Base-by-base conservation (phyloP, 345 rosid species). In the Turnera subulata region DNA sequence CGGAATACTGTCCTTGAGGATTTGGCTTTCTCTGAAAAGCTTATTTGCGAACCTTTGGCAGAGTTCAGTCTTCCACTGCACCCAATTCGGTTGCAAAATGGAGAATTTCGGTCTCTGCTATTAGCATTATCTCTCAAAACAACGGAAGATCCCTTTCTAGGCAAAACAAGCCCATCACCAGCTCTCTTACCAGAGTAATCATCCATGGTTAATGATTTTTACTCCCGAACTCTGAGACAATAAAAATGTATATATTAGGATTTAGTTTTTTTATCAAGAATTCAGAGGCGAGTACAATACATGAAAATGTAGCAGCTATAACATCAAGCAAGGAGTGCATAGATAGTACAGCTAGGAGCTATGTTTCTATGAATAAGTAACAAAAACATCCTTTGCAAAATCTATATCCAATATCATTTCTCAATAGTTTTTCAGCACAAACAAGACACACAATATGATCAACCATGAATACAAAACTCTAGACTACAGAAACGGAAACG, bases 131-230 rank as follows among this genome's bases (percentile, higher is more conserved):
- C 97, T 75, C 84, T 79, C 65, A 83, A 60, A 62, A 71, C 74
- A 68, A 78, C 75, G 63, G 83, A 72, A 46, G 73, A 64, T 11
- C 86, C 76, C 70, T 83, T 92, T 50, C 70, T 71, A 5, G 84
- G 59, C 55, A 75, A 73, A 48, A 71, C 67, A 65, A 71, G 63
- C 53, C 73, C 71, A 46, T 84, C 66, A 18, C 62, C 58, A 66
- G 75, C 74, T 76, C 83, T 78, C 75, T 85, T 86, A 63, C 91
- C 77, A 11, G 94, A 75, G 73, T 77, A 79, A 45, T 78, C 81
- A 71, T 85, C 97, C 99, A 93, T 93, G 59, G 69, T 65, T 40
- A 53, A 47, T 53, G 58, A 46, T 55, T n/a, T 43, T 21, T 54
- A 20, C 47, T 43, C 48, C 38, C 48, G 32, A 69, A 48, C 63